Evolutionary conservation across 1,139 yeast genomes (phyloP), one percentile per base, ranked within the genome.

Genomic region (Kurtzmaniella quercitrusa): DNA sequence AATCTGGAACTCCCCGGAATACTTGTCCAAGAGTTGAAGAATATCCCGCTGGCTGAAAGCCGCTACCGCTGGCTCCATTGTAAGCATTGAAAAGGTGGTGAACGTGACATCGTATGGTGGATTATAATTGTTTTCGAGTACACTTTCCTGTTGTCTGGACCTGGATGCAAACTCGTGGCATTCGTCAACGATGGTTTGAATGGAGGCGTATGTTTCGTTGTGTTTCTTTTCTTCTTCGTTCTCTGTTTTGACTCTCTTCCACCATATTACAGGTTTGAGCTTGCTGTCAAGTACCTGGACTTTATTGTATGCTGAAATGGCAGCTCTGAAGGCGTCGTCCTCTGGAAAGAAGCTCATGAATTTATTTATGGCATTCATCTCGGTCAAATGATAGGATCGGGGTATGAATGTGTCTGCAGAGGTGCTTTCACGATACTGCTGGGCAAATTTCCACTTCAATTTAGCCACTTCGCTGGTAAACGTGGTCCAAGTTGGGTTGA

Each of bases 21-120:
- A 14, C 7, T 44, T 41, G 17, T 58, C 60, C 8, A 68, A 47
- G 25, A 54, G 27, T 2, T 55, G 45, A 6, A 66, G 44, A n/a
- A 68, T 53, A 19, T 50, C 50, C 1, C 42, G 33, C 47, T 66
- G 70, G 42, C 60, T 51, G 10, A 51, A 46, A 8, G 48, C 44
- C 2, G 62, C 40, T 14, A 60, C 53, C 2, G 60, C 55, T 5
- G 51, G 47, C 46, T 67, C 73, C 3, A 70, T 58, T 3, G 72
- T 61, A n/a, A 71, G 51, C 18, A 70, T 41, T 42, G 52, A 54
- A 38, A 55, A 60, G 18, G 55, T 58, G 29, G 59, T 54, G 49
- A 57, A 70, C n/a, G 46, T 46, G 11, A 70, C 41, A 41, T 69
- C 73, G 45, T 54, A 68, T 7, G 75, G 73, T 17, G 67, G 55